Conservation (phyloP, 1,139 yeast genomes). For the Pichia sp. region DNA sequence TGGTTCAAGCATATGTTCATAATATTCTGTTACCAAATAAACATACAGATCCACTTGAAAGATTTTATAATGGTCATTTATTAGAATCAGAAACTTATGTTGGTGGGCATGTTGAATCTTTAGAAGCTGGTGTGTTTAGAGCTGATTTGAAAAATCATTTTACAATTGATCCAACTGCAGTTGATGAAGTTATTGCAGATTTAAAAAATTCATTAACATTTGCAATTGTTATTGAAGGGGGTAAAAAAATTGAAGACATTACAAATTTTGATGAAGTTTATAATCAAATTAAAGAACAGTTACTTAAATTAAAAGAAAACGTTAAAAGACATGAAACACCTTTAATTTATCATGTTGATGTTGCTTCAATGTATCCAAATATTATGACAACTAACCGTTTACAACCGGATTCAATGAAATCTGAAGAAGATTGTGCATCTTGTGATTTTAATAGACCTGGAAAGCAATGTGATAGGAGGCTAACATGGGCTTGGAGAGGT, state of each 20-base stretch:
- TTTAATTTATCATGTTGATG: constrained; percentile 93
- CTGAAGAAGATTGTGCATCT: constrained; percentile 93
- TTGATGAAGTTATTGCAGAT: constrained; percentile 72
- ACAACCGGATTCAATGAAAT: constrained; percentile 97
- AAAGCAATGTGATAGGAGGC: constrained; percentile 80
- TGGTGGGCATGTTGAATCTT: constrained; percentile 97
- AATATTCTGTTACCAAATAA: constrained; percentile 84
- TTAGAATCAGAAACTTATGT: constrained; percentile 95
- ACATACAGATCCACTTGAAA: constrained; percentile 84
- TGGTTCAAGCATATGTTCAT: constrained; percentile 90
- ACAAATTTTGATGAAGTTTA: constrained; percentile 73
- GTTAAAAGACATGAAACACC: constrained; percentile 75
- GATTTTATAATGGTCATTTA: constrained; percentile 91
- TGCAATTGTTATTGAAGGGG: constrained; percentile 79
- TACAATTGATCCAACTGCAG: constrained; percentile 70
- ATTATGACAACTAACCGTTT: constrained; percentile 96
- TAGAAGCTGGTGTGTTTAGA: constrained; percentile 96
- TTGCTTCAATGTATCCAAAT: constrained; percentile 98
- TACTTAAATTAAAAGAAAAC: constrained; percentile 51
- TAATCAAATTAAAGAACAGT: constrained; percentile 46
- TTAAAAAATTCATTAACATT: constrained; percentile 74
- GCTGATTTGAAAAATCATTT: constrained; percentile 78
- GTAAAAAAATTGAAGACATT: constrained; percentile 65
- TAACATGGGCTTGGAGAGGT: constrained; percentile 99
- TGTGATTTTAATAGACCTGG: constrained; percentile 98